Conservation (phyloP, 345 rosid species). For the Syzygium grande region DNA sequence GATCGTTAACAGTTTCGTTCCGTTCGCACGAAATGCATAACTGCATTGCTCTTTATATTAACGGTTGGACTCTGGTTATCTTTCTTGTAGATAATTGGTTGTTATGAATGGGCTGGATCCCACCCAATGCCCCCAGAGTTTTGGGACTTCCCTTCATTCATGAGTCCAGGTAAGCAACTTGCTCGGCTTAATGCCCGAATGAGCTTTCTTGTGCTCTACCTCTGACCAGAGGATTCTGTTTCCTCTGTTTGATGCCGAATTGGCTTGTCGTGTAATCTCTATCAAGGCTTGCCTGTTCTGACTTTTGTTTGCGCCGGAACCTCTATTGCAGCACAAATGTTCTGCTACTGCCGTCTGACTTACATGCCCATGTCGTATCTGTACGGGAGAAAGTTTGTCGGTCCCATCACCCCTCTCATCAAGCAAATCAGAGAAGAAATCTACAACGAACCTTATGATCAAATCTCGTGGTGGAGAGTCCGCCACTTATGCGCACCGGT, state of each 20-base stretch:
- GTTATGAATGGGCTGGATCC: conserved; percentile 48
- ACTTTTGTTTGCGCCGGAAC: not conserved
- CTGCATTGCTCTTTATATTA: not conserved
- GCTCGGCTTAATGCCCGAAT: not conserved
- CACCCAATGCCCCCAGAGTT: conserved; percentile 76
- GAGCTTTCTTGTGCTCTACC: not conserved
- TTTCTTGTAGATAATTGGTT: conserved; percentile 25
- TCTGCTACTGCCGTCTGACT: conserved; percentile 55
- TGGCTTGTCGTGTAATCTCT: not conserved
- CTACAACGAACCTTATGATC: conserved; percentile 35
- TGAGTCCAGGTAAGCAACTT: conserved; percentile 39
- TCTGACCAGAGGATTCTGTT: not conserved
- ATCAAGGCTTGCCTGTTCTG: not conserved
- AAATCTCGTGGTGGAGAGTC: conserved; percentile 41
- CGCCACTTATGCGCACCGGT: conserved; percentile 39
- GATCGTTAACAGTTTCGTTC: not conserved
- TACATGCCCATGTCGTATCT: conserved; percentile 73
- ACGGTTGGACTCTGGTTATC: not conserved
- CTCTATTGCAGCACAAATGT: conserved; percentile 40
- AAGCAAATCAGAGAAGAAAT: conserved; percentile 40
- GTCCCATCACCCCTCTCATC: conserved; percentile 45
- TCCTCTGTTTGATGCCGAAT: not conserved
- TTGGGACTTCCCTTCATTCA: conserved; percentile 48
- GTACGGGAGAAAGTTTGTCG: conserved; percentile 54
- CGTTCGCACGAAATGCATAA: not conserved